Conservation (phyloP, 768 basidiomycete species). For the Boletus coccyginus region DNA sequence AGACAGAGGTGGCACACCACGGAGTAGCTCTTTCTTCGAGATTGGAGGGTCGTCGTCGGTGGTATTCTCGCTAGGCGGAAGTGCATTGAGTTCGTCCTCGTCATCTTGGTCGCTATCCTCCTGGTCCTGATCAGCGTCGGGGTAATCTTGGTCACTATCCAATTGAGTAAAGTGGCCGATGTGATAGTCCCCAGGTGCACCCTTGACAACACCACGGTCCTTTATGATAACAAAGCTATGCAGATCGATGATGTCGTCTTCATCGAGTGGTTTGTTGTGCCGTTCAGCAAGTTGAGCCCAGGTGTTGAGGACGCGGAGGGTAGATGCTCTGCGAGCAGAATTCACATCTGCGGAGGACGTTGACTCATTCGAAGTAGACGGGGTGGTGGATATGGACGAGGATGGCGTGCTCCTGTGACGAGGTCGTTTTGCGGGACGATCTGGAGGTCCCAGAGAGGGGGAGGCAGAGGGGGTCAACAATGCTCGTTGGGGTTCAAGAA, state of each 20-base stretch:
- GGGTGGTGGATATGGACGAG: constrained; percentile 38
- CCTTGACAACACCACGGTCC: constrained; percentile 66
- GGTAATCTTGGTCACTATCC: constrained; percentile 38
- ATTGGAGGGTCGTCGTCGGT: constrained; percentile 28
- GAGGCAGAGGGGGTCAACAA: constrained; percentile 29
- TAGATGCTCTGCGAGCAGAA: constrained; percentile 51
- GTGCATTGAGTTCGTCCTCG: constrained; percentile 52
- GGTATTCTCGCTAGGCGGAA: constrained; percentile 34
- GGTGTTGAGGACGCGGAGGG: constrained; percentile 52
- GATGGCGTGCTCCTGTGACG: constrained; percentile 48
- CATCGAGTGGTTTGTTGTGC: constrained; percentile 62
- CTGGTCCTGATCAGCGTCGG: constrained; percentile 39
- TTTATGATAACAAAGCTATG: constrained; percentile 57
- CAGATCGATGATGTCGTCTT: constrained; percentile 80
- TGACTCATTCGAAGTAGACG: constrained; percentile 25
- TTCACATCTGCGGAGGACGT: constrained; percentile 42
- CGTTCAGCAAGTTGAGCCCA: constrained; percentile 72
- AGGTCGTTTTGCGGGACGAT: constrained; percentile 46
- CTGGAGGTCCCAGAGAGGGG: constrained; percentile 29
- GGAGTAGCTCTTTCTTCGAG: constrained; percentile 32
- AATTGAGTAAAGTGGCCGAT: constrained; percentile 52
- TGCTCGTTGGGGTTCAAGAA: constrained; percentile 11
- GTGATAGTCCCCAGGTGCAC: constrained; percentile 37
- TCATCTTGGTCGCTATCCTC: constrained; percentile 53
- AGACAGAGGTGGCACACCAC: constrained; percentile 43